Conservation (phyloP, 2,329 filamentous ascomycete genomes). For the Bipolaris sorokiniana region DNA sequence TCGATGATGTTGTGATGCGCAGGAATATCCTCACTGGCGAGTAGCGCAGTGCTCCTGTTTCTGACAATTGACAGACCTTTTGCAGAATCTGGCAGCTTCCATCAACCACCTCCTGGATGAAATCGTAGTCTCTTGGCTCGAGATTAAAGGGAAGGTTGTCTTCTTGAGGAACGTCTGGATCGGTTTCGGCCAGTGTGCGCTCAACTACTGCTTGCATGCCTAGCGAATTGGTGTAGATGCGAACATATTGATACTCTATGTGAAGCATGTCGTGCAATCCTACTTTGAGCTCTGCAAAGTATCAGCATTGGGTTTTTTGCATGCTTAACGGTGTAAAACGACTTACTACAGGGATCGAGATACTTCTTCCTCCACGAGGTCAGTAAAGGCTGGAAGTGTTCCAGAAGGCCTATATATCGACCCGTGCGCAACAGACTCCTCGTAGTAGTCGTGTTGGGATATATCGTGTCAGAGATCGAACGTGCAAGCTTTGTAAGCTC, state of each 20-base stretch:
- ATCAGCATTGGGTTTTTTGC: conserved; percentile 6
- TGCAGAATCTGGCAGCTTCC: conserved; percentile 60
- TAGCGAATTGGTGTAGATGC: conserved; percentile 55
- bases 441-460: conserved; percentile 53
- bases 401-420: conserved; percentile 58
- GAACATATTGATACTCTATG: conserved; percentile 59
- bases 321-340: no score
- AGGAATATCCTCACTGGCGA: conserved; percentile 61
- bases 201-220: conserved; percentile 65
- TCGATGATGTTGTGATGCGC: conserved; percentile 61
- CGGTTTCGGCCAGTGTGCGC: conserved; percentile 53
- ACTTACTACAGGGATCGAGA: conserved; percentile 47
- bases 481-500: conserved; percentile 54
- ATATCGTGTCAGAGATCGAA: conserved; percentile 61
- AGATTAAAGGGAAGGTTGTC: conserved; percentile 53
- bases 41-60: conserved; percentile 56
- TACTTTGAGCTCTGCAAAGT: conserved; percentile 38
- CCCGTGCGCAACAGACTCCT: conserved; percentile 54
- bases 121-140: conserved; percentile 60
- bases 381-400: conserved; percentile 54
- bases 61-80: conserved; percentile 57
- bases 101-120: conserved; percentile 63
- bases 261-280: conserved; percentile 57
- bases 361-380: conserved; percentile 51
- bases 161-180: conserved; percentile 46